Percentiles rank a stretch among this genome's conserved stretches.
These are phyloP conservation scores for Penicillium concentricum DNA, from an alignment of 2,329 filamentous ascomycete genomes.

Conservation along the genomic window DNA sequence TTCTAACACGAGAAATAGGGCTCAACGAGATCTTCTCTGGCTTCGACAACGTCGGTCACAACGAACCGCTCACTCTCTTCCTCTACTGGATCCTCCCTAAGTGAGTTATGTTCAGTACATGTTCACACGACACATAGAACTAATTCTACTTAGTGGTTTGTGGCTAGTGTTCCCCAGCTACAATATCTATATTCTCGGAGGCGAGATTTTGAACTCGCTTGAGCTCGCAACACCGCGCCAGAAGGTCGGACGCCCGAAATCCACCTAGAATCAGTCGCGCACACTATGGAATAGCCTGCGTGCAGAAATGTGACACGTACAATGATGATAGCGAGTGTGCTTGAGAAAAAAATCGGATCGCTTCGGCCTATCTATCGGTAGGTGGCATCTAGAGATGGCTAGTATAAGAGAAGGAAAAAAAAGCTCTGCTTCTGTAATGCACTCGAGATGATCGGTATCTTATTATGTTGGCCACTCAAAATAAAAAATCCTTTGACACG, in stretches of 20 bases:
- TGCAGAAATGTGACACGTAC: neutral
- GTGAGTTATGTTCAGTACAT: conserved; percentile 44
- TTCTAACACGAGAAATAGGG: conserved; percentile 34
- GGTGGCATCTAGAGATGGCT: neutral
- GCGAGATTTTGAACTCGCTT: conserved; percentile 62
- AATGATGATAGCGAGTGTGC: neutral
- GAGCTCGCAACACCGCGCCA: conserved; percentile 36
- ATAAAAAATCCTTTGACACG: neutral
- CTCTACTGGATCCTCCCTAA: conserved; percentile 66
- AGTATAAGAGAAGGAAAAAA: neutral
- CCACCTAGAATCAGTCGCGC: conserved; percentile 17
- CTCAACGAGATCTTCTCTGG: conserved; percentile 61
- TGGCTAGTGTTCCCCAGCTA: conserved; percentile 66
- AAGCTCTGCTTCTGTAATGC: neutral
- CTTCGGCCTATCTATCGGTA: neutral
- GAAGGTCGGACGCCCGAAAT: conserved; percentile 31
- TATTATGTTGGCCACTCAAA: neutral
- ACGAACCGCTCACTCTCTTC: conserved; percentile 53
- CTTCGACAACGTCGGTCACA: conserved; percentile 64
- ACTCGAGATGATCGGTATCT: neutral
- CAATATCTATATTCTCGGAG: conserved; percentile 59
- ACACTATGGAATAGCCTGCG: neutral
- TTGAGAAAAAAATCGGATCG: neutral
- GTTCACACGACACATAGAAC: neutral
- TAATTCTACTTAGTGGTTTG: conserved; percentile 50